Base-by-base conservation (phyloP, 176 grass and related monocot species). In the Areca catechu region DNA sequence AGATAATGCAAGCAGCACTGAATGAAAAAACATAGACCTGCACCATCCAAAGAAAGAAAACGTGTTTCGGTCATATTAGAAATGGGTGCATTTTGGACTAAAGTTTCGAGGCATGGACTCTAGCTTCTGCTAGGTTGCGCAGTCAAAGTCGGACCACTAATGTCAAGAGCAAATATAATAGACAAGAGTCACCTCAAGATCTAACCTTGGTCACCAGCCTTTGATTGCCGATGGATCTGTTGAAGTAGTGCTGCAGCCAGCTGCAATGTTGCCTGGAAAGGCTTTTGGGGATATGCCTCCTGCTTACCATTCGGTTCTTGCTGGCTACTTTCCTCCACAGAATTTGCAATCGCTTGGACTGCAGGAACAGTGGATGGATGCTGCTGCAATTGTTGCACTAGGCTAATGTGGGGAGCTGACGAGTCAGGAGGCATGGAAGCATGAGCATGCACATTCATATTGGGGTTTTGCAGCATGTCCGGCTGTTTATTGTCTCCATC, bases 251-350 rank as follows among this genome's bases (percentile, higher is more conserved):
- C 71, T 56, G 93, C 87, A 16, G 87, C 87, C 27, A 98, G 72
- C 67, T 98, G 93, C 73, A 98, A 73, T 60, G 93, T 98, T 60
- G 84, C 87, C 71, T 92, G 84, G 62, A 92, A 75, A 60, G 87
- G 75, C 68, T 83, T 89, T 76, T 98, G 81, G 65, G 83, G 84
- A 77, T 98, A 78, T 51, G 62, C 67, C 22, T 84, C 79, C 22
- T 82, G 69, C 55, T 60, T 47, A 61, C 20, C 30, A 14, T 52
- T 52, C 14, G 59, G 67, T 49, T 54, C 16, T 62, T 73, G 72
- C 53, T 79, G 77, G 28, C 62, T 73, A 76, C 70, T 50, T 58
- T 77, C 71, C 58, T 72, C 78, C 56, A 63, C 68, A 76, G 72
- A 62, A 64, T 65, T 28, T 69, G 47, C 63, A 49, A 55, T 50